Evolutionary conservation across 768 basidiomycete genomes (phyloP), one percentile per base, ranked within the genome.

Genomic region (Hirschioporus abietinus): DNA sequence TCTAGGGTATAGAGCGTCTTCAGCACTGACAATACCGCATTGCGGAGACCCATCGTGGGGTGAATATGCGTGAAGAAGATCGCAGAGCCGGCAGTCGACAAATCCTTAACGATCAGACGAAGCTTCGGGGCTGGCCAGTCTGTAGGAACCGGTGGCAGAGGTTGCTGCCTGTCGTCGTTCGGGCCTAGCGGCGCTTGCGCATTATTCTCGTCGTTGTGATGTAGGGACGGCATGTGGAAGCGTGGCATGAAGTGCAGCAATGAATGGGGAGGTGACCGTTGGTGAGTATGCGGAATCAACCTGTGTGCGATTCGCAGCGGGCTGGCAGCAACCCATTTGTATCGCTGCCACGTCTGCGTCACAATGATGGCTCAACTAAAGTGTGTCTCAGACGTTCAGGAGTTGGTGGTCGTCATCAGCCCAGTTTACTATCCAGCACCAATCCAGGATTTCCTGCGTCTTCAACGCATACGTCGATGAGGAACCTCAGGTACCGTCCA

Each of bases 91-190:
- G 83, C 78, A 74, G 89, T 87, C 0, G 76, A 74, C 35, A 91
- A 76, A 70, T 89, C 85, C 17, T 89, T 85, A 35, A 90, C 76
- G 23, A 79, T 80, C 57, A 91, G 72, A 23, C 79, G 74, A 65
- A 91, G 79, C 59, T 76, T 83, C 30, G 89, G 90, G 30, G 88
- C 77, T 0, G 81, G 82, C 84, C 84, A 89, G 36, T 71, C 58
- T 17, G 79, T 76, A n/a, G 72, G 66, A 27, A 59, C 52, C 0
- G 65, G 26, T 7, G 72, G 69, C 25, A 72, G 70, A 0, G 69
- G 67, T 3, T 52, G 42, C 42, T 52, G 42, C 42, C 20, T 52
- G 42, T 20, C 42, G 42, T 52, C 42, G 42, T 52, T 20, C 42
- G 12, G 42, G 20, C 15, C 42, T 52, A 52, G 42, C 20, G 42